These are phyloP conservation scores for Trifolium fragiferum DNA, from an alignment of 306 rosid genomes.

Conservation along the genomic window DNA sequence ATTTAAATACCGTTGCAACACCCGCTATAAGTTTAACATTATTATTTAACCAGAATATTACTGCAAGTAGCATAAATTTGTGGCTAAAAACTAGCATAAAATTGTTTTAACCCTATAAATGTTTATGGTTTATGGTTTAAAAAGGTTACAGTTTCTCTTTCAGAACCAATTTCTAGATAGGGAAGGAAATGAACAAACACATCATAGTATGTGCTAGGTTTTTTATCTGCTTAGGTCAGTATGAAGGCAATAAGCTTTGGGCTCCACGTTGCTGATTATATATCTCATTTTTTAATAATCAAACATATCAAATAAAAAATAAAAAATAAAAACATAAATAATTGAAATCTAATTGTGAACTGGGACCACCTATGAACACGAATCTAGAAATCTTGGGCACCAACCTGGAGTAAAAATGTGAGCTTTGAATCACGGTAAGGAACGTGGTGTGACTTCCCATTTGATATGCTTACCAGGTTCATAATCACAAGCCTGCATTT, in stretches of 20 bases:
- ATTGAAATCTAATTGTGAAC: conserved; percentile 4
- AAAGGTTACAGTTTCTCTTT: conserved; percentile 10
- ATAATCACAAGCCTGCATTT: conserved; percentile 92
- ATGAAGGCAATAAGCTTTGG: background rate
- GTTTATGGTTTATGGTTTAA: conserved; percentile 1
- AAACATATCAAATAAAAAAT: background rate
- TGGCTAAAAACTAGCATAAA: background rate
- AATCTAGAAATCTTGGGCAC: conserved; percentile 35
- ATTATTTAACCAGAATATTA: conserved; percentile 22
- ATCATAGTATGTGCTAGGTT: background rate
- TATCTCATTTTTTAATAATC: conserved; percentile 4
- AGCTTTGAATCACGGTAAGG: conserved; percentile 98
- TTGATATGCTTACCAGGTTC: conserved; percentile 84
- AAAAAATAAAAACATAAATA: no score
- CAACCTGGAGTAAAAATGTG: conserved; percentile 96
- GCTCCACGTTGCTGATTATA: conserved; percentile 22
- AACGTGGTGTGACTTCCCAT: conserved; percentile 93
- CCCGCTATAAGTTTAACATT: conserved; percentile 12
- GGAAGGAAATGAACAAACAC: conserved; percentile 9
- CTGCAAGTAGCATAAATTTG: conserved; percentile 26
- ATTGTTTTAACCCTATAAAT: conserved; percentile 16
- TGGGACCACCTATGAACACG: conserved; percentile 19
- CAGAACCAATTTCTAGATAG: conserved; percentile 1
- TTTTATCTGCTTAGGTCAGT: background rate
- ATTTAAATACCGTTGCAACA: conserved; percentile 6